Conservation (phyloP, 306 rosid species). For the Pyrus betulifolia region DNA sequence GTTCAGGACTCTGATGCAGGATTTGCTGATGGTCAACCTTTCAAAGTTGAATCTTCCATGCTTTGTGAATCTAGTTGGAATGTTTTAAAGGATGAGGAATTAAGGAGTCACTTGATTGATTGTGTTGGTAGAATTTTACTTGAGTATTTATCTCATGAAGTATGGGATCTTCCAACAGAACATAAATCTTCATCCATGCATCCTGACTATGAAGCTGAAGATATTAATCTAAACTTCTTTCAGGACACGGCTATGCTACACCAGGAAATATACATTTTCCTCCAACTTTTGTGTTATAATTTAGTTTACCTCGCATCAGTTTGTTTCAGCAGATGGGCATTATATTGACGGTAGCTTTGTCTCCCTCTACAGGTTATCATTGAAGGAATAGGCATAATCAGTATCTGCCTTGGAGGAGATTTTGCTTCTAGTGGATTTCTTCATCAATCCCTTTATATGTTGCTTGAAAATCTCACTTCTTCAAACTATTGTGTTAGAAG, state of each 20-base stretch:
- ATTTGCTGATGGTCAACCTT: conserved; percentile 14
- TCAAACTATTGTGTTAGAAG: conserved; percentile 57
- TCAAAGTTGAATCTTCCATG: conserved; percentile 20
- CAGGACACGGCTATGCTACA: conserved; percentile 74
- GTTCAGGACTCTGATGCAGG: conserved; percentile 18
- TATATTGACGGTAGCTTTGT: conserved; percentile 19
- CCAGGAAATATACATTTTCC: conserved; percentile 51
- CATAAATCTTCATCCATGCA: conserved; percentile 25
- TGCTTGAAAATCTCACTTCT: conserved; percentile 86
- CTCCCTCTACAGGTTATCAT: conserved; percentile 71
- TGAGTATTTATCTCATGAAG: conserved; percentile 76
- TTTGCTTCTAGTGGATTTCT: conserved; percentile 78
- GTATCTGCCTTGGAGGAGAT: conserved; percentile 69
- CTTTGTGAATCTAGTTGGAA: conserved; percentile 51
- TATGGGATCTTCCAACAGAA: conserved; percentile 76
- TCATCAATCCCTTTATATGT: conserved; percentile 82
- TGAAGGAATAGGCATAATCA: conserved; percentile 81
- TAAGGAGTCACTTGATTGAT: conserved; percentile 54
- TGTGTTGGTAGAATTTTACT: conserved; percentile 77
- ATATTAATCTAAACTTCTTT: conserved; percentile 54
- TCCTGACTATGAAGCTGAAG: conserved; percentile 42
- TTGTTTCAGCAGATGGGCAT: neutral
- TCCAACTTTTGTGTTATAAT: neutral
- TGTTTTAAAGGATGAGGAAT: conserved; percentile 39
- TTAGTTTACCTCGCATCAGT: neutral